Percentiles rank a stretch among this genome's conserved stretches.
Evolutionary conservation across 306 rosid species (phyloP).

Genomic region (Pterocarpus santalinus): DNA sequence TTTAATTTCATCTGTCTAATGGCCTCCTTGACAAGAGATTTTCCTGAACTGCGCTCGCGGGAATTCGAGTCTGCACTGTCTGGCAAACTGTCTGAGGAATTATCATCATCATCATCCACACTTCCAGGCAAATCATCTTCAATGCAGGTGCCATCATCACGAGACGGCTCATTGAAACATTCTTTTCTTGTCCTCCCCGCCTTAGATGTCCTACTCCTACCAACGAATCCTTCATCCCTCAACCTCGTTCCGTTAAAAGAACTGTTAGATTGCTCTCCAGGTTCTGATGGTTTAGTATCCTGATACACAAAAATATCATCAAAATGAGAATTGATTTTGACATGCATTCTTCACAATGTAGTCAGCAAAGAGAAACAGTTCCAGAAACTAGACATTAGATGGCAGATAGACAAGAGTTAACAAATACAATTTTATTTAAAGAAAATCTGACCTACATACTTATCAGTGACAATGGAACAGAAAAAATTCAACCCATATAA

Average conservation of each 20-base stretch:
- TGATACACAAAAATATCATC: constrained; percentile 43
- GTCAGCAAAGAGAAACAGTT: constrained; percentile 19
- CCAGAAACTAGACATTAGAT: constrained; percentile 23
- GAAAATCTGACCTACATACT: background rate
- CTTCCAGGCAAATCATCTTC: constrained; percentile 26
- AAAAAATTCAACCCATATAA: background rate
- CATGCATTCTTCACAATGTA: constrained; percentile 31
- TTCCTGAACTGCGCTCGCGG: constrained; percentile 41
- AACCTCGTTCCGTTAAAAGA: constrained; percentile 43
- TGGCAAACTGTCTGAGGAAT: constrained; percentile 44
- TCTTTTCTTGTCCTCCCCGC: constrained; percentile 44
- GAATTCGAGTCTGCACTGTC: constrained; percentile 42
- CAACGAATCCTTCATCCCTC: constrained; percentile 40
- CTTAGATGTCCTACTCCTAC: constrained; percentile 15
- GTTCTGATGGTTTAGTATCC: constrained; percentile 54
- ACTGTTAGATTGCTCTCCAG: constrained; percentile 15
- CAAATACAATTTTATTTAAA: background rate
- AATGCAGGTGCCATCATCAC: constrained; percentile 34
- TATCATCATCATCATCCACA: constrained; percentile 12
- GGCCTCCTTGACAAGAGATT: constrained; percentile 55
- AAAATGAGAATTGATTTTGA: background rate
- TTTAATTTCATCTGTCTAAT: constrained; percentile 68
- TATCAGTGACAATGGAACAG: background rate
- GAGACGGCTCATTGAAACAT: constrained; percentile 23
- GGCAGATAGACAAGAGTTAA: constrained; percentile 15